A percentile compares a stretch with the other conserved stretches of the same genome.
Evolutionary conservation across 1,284 basidiomycete genomes (phyloP).

Genomic region (Puccinia horiana): DNA sequence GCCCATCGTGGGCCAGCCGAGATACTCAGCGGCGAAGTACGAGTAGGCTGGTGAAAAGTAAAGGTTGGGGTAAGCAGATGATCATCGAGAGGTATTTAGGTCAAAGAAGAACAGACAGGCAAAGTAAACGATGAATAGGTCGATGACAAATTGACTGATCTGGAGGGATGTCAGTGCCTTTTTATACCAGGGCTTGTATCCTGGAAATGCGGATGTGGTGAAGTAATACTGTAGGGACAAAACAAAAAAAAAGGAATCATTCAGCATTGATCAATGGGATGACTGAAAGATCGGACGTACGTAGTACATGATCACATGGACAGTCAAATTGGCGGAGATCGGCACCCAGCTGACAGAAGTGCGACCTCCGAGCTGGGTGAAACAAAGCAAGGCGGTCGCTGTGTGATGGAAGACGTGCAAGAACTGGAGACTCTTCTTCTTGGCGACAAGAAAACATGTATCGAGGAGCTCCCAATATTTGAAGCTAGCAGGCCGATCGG

Average conservation of each 20-base stretch:
- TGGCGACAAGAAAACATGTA: conserved; percentile 43
- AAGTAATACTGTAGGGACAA: conserved; percentile 82
- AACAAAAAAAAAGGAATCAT: conserved; percentile 59
- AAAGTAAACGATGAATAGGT: conserved; percentile 85
- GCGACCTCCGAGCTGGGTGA: conserved; percentile 78
- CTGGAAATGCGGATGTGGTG: conserved; percentile 78
- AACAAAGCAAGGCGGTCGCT: conserved; percentile 94
- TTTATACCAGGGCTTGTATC: conserved; percentile 97
- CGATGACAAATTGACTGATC: conserved; percentile 90
- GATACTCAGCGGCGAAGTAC: conserved; percentile 72
- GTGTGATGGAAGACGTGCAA: conserved; percentile 98
- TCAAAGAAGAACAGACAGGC: conserved; percentile 67
- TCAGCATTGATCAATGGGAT: not conserved
- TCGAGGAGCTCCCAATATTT: conserved; percentile 47
- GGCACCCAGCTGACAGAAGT: conserved; percentile 92
- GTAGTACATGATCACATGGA: conserved; percentile 96
- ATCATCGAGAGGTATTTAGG: not conserved
- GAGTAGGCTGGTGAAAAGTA: conserved; percentile 68
- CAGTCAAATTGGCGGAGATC: conserved; percentile 85
- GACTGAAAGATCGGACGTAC: not conserved
- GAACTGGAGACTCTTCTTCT: conserved; percentile 66
- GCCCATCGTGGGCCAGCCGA: conserved; percentile 68
- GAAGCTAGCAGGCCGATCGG: not conserved
- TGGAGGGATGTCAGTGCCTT: conserved; percentile 93
- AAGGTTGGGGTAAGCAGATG: conserved; percentile 19